Base-by-base conservation (phyloP, 306 rosid genomes). In the Malus sylvestris region DNA sequence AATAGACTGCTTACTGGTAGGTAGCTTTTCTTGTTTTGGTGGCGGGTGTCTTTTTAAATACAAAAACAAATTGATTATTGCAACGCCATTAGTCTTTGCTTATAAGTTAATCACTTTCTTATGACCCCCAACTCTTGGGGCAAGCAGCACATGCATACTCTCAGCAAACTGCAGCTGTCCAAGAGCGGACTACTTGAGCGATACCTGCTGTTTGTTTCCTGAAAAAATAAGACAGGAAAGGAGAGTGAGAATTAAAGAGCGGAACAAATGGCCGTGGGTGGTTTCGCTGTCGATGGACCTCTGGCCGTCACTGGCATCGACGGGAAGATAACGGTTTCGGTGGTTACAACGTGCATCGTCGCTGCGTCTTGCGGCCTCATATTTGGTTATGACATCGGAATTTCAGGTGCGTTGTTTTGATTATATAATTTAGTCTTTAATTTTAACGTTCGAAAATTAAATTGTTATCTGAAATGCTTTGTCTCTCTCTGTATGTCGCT, bases 311-410 rank as follows among this genome's bases (percentile, higher is more conserved):
- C 3, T 20, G 64, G 57, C 72, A 63, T 81, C 65, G 68, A 76
- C 23, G 86, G 89, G 73, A 87, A 79, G 86, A 75, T 89, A 11
- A 91, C 93, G 4, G 62, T 65, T 65, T 79, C 91, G 1, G 88
- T 91, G 51, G 57, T 91, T 15, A 76, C 89, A 63, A 85, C 91
- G 3, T 88, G 96, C 86, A 67, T 88, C 52, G 96, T 90, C 23
- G 96, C 93, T 60, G 93, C 91, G 2, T 85, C 96, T 5, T 73
- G 90, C 71, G 93, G 93, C 8, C 96, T 91, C 72, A 76, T 91
- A 62, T 91, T 79, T 42, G 91, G 96, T 84, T 91, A 88, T 68
- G 96, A 91, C 76, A 8, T 87, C 67, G 93, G 91, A 72, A 81
- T 91, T 79, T 85, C 93, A 79, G 93, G 96, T 91, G 52, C 67